phyloP scores from a whole-genome alignment of 805 yeast species.

The Barnettozyma wickerhamii region DNA sequence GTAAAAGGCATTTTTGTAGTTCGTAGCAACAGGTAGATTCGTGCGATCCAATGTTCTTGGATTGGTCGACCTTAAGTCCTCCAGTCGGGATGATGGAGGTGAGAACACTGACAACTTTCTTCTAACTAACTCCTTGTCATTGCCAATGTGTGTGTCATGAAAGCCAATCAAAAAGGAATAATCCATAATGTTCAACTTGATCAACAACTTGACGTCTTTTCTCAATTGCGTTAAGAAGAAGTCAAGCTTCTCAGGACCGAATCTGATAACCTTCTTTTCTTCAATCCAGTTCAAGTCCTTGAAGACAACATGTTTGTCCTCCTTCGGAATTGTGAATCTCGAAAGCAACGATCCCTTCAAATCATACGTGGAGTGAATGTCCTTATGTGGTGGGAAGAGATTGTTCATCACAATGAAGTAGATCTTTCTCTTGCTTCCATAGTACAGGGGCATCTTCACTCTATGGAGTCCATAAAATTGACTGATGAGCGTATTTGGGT shows the following conservation, averaged over 20 bases:
- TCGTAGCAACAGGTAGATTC: constrained; percentile 37
- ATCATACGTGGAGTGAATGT: constrained; percentile 81
- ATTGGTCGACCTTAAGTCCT: constrained; percentile 38
- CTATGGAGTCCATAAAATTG: constrained; percentile 96
- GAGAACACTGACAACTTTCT: constrained; percentile 35
- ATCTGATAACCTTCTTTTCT: constrained; percentile 52
- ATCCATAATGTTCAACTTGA: constrained; percentile 87
- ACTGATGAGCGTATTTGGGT: constrained; percentile 87
- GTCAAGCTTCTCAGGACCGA: constrained; percentile 68
- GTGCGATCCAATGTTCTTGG: constrained; percentile 42
- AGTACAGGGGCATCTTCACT: constrained; percentile 72
- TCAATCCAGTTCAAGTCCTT: constrained; percentile 91
- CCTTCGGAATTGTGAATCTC: constrained; percentile 44
- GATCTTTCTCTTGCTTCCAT: constrained; percentile 56
- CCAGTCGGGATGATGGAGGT: constrained; percentile 24
- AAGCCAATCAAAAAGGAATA: constrained; percentile 87
- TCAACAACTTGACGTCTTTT: constrained; percentile 68
- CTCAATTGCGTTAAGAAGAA: constrained; percentile 65
- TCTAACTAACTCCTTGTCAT: constrained; percentile 31
- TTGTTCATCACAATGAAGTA: constrained; percentile 97
- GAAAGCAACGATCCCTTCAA: constrained; percentile 93
- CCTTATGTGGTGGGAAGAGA: constrained; percentile 89
- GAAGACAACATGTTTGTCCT: constrained; percentile 43
- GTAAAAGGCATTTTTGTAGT: constrained; percentile 57
- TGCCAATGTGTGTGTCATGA: constrained; percentile 67